phyloP scores from a whole-genome alignment of 192 early-diverging fungal species.

The Martensiomyces pterosporus region DNA sequence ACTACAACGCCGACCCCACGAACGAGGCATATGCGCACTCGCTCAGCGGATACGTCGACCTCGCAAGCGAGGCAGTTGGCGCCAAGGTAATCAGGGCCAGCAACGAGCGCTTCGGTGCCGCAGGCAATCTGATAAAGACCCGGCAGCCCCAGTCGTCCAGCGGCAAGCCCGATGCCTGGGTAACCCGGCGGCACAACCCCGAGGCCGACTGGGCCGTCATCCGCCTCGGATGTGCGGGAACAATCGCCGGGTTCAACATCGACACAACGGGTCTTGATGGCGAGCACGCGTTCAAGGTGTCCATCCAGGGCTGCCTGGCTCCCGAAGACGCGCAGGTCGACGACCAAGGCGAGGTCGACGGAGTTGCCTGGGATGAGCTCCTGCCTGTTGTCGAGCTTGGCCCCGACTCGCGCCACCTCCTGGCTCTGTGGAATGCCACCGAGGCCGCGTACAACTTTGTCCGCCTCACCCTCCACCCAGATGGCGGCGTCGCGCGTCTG shows the following conservation, averaged over 20 bases:
- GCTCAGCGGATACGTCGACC: slow-evolving; percentile 51
- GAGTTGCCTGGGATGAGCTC: slow-evolving; percentile 58
- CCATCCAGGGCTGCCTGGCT: slow-evolving; percentile 67
- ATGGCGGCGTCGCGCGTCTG: slow-evolving; percentile 73
- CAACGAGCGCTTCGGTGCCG: slow-evolving; percentile 85
- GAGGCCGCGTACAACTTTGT: slow-evolving; percentile 53
- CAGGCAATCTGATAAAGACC: slow-evolving; percentile 65
- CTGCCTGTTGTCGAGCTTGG: slow-evolving; percentile 64
- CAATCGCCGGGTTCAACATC: slow-evolving; percentile 75
- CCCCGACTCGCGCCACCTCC: slow-evolving; percentile 59
- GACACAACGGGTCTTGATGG: slow-evolving; percentile 89
- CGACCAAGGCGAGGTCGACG: slow-evolving; percentile 35
- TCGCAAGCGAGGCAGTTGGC: slow-evolving; percentile 65
- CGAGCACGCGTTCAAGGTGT: slow-evolving; percentile 75
- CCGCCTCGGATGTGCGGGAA: slow-evolving; percentile 76
- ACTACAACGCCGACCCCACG: slow-evolving; percentile 49
- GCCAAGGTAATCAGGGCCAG: slow-evolving; percentile 69
- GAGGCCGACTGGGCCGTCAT: slow-evolving; percentile 84
- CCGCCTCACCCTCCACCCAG: slow-evolving; percentile 64
- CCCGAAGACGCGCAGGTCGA: slow-evolving; percentile 13
- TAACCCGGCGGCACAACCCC: slow-evolving; percentile 83
- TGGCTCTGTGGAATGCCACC: slow-evolving; percentile 53
- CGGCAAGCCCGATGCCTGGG: slow-evolving; percentile 71
- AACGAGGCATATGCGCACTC: slow-evolving; percentile 38
- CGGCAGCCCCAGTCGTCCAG: slow-evolving; percentile 2